These are phyloP conservation scores for Tylopilus sp. DNA, from an alignment of 1,284 basidiomycete species.

Conservation along the genomic window DNA sequence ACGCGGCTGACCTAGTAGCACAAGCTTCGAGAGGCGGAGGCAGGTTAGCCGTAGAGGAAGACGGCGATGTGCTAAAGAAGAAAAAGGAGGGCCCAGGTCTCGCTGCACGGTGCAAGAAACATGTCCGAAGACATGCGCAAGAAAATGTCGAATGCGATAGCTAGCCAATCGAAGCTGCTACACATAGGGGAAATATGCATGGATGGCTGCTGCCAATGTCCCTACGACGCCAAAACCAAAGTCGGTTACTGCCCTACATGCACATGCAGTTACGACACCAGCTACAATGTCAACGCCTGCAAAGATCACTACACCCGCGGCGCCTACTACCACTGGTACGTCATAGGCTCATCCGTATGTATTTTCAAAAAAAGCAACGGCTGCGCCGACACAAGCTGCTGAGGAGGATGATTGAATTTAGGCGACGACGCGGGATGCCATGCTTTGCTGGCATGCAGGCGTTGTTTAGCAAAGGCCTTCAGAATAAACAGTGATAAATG, in stretches of 20 bases:
- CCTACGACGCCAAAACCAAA: conserved; percentile 50
- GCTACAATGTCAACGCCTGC: conserved; percentile 38
- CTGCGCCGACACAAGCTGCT: conserved; percentile 26
- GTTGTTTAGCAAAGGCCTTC: conserved; percentile 28
- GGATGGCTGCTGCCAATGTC: conserved; percentile 72
- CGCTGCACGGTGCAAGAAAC: conserved; percentile 76
- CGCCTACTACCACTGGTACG: conserved; percentile 18
- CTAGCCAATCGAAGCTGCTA: conserved; percentile 86
- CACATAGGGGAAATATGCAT: conserved; percentile 78
- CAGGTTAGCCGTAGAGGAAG: conserved; percentile 38
- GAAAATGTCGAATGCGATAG: conserved; percentile 85
- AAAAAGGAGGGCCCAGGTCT: conserved; percentile 83
- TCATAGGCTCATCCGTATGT: conserved; percentile 72
- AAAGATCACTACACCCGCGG: conserved; percentile 32
- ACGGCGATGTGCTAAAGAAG: conserved; percentile 62
- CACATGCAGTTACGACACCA: conserved; percentile 25
- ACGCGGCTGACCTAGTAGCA: conserved; percentile 59
- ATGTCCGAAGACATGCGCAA: conserved; percentile 87
- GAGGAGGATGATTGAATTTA: conserved; percentile 56
- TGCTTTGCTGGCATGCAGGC: conserved; percentile 54
- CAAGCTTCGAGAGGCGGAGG: conserved; percentile 45
- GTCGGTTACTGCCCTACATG: conserved; percentile 29
- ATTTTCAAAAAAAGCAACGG: conserved; percentile 36
- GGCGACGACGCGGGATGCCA: conserved; percentile 72
- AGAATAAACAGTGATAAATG: conserved; percentile 29